Evolutionary conservation across 164 flowering plant species (phyloP), one percentile per base, ranked within the genome.

Genomic region (Amborella trichopoda): DNA sequence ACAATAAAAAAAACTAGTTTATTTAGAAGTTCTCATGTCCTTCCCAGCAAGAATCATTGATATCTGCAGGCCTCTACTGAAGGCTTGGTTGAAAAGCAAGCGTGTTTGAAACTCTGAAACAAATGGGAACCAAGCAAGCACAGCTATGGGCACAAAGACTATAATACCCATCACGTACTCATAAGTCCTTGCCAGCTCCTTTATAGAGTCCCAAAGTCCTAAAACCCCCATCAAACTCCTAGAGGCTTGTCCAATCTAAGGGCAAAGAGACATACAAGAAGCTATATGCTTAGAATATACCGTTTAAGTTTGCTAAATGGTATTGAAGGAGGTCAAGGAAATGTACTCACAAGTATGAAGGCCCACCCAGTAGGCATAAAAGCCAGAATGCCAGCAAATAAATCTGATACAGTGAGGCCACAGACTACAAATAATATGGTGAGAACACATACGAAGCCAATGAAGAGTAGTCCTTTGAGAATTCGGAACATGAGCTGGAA

Each of bases 351-450:
- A 13, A 91, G 77, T 54, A 91, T 62, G 64, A 91, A 23, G 46
- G 89, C 94, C 99, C 99, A 93, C 25, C 99, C 99, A 0, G 99
- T 78, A 24, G 99, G 96, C 77, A 79, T 21, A 73, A 93, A 93
- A 52, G 86, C 93, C 39, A 84, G 82, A 40, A 77, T 36, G 33
- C 82, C 59, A 38, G 89, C 94, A 62, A 87, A 77, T 37, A 93
- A 16, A 52, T 93, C 99, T 5, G 72, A 26, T 25, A 81, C 18
- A 2, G 81, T 81, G 55, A 93, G 99, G 46, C 70, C 75, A 38
- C 80, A 72, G 16, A 84, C 94, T 14, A 82, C 84, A 56, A 93
- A 84, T 40, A 93, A 60, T 26, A 93, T 86, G 16, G 84, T 76
- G 91, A 81, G 74, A 50, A 82, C 83, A 10, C 96, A 80, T 46